A percentile compares a stretch with the other conserved stretches of the same genome.
These are phyloP conservation scores for Dimargaris xerosporica DNA, from an alignment of 192 early-diverging fungal genomes.

Conservation along the genomic window DNA sequence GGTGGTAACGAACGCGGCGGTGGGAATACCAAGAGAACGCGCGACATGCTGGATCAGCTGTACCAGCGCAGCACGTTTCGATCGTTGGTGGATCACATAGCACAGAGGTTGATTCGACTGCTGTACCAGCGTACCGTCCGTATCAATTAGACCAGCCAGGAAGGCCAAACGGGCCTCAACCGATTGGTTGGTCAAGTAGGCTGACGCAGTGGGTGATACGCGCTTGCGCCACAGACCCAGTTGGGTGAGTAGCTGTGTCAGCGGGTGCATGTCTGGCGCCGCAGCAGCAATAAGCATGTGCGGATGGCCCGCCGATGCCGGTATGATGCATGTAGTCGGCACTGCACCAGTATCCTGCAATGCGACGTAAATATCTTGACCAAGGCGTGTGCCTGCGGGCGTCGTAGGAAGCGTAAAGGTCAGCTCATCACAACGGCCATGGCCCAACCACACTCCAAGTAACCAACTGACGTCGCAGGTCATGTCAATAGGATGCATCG, in stretches of 20 bases:
- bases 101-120: too few species aligned
- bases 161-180: not conserved
- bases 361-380: not conserved
- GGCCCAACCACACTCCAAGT: too few species aligned
- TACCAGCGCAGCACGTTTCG: not conserved
- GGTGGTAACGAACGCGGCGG: not conserved
- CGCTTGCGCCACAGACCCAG: not conserved
- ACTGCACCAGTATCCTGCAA: not conserved
- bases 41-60: not conserved
- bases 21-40: not conserved
- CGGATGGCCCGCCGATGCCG: not conserved
- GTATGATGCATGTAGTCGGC: not conserved
- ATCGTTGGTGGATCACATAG: not conserved
- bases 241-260: not conserved
- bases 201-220: not conserved
- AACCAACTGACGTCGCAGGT: too few species aligned
- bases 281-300: not conserved
- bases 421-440: not conserved
- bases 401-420: not conserved
- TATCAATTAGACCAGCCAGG: slow-evolving; percentile 1
- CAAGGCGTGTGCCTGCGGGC: not conserved
- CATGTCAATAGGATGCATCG: not conserved
- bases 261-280: not conserved
- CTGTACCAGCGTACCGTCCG: not conserved
- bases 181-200: not conserved